phyloP scores from a whole-genome alignment of 2,329 filamentous ascomycete species.

The Tothia fuscella region DNA sequence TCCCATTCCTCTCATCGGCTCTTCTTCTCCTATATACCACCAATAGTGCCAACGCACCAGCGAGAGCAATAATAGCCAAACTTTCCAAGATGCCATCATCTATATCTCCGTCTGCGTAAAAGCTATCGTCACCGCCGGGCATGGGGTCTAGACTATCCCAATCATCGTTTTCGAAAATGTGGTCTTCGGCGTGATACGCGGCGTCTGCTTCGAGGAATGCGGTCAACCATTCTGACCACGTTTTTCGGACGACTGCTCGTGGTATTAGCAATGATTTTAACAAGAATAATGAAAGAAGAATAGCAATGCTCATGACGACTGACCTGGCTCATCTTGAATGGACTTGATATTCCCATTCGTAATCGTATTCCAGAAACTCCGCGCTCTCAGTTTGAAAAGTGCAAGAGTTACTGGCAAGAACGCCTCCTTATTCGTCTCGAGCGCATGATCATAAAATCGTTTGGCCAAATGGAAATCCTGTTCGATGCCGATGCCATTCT shows the following conservation, averaged over 20 bases:
- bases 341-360: constrained; percentile 85
- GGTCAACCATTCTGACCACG: constrained; percentile 78
- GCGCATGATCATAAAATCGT: constrained; percentile 83
- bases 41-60: constrained; percentile 60
- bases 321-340: constrained; percentile 80
- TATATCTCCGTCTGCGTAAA: constrained; percentile 40
- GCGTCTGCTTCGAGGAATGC: constrained; percentile 61
- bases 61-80: constrained; percentile 67
- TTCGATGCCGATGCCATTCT: constrained; percentile 83
- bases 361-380: constrained; percentile 90
- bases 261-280: not conserved
- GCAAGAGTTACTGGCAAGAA: constrained; percentile 88
- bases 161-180: constrained; percentile 45
- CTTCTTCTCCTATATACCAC: constrained; percentile 47
- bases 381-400: constrained; percentile 67
- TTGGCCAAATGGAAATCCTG: constrained; percentile 98
- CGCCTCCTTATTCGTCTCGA: constrained; percentile 81
- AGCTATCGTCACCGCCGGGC: constrained; percentile 36
- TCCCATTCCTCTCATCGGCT: constrained; percentile 30
- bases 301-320: constrained; percentile 19
- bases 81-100: constrained; percentile 69
- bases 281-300: not conserved
- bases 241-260: constrained; percentile 35
- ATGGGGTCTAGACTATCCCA: constrained; percentile 25
- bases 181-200: constrained; percentile 31